These are phyloP conservation scores for Eucalyptus pauciflora DNA, from an alignment of 345 rosid genomes.

Conservation along the genomic window DNA sequence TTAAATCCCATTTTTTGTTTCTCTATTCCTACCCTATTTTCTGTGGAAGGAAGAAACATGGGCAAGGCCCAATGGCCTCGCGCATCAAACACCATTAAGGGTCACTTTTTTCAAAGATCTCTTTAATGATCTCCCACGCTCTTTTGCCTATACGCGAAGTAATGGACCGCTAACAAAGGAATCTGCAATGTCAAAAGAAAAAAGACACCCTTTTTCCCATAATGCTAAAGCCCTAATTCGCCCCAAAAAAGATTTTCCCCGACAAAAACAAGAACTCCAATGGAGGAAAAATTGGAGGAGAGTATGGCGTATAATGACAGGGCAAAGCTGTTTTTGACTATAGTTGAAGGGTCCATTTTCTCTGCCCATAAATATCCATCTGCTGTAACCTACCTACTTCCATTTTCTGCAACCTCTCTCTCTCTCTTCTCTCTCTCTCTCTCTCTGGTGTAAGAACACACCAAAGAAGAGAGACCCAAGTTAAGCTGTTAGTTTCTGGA, in stretches of 20 bases:
- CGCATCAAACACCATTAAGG: not conserved
- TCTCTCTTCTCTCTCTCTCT: not conserved
- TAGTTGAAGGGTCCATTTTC: constrained; percentile 32
- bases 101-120: constrained; percentile 8
- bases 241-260: not conserved
- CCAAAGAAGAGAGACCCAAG: not conserved
- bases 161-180: constrained; percentile 16
- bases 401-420: constrained; percentile 29
- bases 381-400: constrained; percentile 18
- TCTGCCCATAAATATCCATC: constrained; percentile 18
- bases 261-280: not conserved
- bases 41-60: not conserved
- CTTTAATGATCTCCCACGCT: constrained; percentile 1
- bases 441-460: not conserved
- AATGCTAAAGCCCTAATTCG: not conserved
- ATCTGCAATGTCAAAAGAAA: not conserved
- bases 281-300: not conserved
- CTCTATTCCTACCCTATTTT: not conserved
- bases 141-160: constrained; percentile 15
- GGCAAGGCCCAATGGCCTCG: not conserved
- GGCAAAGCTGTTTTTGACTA: not conserved
- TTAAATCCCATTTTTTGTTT: not conserved
- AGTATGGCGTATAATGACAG: not conserved
- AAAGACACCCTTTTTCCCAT: not conserved
- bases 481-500: not conserved